Conservation (phyloP, 768 basidiomycete species). For the Phanerochaete carnosa region DNA sequence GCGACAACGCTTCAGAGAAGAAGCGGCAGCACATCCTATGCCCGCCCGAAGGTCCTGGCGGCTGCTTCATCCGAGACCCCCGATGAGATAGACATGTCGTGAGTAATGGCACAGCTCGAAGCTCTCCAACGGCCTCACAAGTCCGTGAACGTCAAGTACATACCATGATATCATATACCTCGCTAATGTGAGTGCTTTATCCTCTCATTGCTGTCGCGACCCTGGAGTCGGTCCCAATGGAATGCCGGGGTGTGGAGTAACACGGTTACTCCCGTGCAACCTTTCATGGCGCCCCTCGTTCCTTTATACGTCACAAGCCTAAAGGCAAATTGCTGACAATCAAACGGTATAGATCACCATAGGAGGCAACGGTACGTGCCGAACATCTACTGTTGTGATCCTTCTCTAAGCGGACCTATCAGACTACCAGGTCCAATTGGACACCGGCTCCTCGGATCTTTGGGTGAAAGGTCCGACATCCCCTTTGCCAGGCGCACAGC, state of each 20-base stretch:
- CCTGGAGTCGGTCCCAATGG: background rate
- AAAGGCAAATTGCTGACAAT: background rate
- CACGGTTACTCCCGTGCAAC: background rate
- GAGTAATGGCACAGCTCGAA: background rate
- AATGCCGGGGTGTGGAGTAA: slow-evolving; percentile 2
- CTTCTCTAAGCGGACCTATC: background rate
- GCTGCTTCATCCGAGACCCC: slow-evolving; percentile 26
- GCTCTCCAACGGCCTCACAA: background rate
- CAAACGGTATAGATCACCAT: slow-evolving; percentile 51
- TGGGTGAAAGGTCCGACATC: slow-evolving; percentile 41
- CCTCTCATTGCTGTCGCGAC: background rate
- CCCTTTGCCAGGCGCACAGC: slow-evolving; percentile 16
- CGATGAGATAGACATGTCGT: slow-evolving; percentile 30
- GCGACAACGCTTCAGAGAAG: slow-evolving; percentile 30
- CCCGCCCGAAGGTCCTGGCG: slow-evolving; percentile 22
- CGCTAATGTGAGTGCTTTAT: slow-evolving; percentile 55
- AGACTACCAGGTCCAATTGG: slow-evolving; percentile 77
- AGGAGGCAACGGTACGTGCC: slow-evolving; percentile 51
- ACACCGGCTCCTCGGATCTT: slow-evolving; percentile 83
- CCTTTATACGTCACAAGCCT: background rate
- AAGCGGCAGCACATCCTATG: slow-evolving; percentile 25
- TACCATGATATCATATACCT: slow-evolving; percentile 78
- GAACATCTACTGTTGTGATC: background rate
- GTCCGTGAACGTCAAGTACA: slow-evolving; percentile 39
- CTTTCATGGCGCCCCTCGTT: background rate